Base-by-base conservation (phyloP, 345 rosid genomes). In the Noccaea bulbosa region DNA sequence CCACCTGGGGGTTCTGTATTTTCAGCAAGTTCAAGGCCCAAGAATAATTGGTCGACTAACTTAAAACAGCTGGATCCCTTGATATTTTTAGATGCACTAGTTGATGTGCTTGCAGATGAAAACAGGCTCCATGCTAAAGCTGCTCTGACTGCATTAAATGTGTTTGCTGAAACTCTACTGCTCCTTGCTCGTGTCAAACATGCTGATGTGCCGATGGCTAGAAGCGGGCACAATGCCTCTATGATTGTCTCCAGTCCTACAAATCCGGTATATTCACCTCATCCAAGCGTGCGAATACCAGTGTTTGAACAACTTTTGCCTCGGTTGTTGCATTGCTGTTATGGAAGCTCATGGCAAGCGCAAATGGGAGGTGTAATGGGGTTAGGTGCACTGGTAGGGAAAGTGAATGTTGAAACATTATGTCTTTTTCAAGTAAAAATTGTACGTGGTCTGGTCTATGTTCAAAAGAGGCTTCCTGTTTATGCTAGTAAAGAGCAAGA, bases 281-380 rank as follows among this genome's bases (percentile, higher is more conserved):
- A 95, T 12, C 85, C 96, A 58, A 91, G 96, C 72, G 86, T 89
- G 66, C 83, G 85, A 17, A 82, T 94, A 66, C 97, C 96, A 70
- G 95, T 91, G 73, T 91, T 94, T 79, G 99, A 94, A 85, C 96
- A 94, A 74, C 93, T 94, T 77, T 81, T 94, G 61, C 97, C 97
- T 56, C 96, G 99, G 51, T 90, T 94, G 76, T 73, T 94, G 75
- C 98, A 91, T 81, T 91, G 99, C 79, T 94, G 97, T 75, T 91
- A 88, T 81, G 97, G 99, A 64, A 91, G 81, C 67, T 84, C 88
- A 54, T 94, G 99, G 99, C 96, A 94, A 81, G 88, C 97, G 51
- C 97, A 91, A 71, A 91, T 94, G 88, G 99, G 99, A 54, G 99
- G 97, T 69, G 97, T 94, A 71, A 83, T 89, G 92, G 97, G 99